Conservation (phyloP, 2,329 filamentous ascomycete species). For the Phaeosphaeriaceae sp. region DNA sequence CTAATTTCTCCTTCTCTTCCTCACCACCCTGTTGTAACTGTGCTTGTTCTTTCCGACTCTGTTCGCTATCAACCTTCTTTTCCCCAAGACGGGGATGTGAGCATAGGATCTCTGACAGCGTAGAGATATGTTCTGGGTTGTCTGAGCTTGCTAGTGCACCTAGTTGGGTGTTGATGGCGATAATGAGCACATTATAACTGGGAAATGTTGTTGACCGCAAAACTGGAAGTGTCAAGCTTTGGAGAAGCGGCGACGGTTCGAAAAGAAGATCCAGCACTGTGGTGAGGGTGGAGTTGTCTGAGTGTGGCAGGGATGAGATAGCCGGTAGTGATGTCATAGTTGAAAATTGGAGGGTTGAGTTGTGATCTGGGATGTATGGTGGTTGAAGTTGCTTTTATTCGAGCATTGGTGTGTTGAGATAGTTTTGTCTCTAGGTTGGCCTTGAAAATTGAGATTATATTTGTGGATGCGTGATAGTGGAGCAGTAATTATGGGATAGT, state of each 20-base stretch:
- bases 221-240: constrained; percentile 71
- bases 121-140: constrained; percentile 57
- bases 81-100: constrained; percentile 85
- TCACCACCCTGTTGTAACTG: constrained; percentile 63
- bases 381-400: not conserved
- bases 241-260: constrained; percentile 78
- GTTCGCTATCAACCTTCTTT: constrained; percentile 79
- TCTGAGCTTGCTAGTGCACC: constrained; percentile 44
- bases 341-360: not conserved
- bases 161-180: constrained; percentile 68
- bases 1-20: constrained; percentile 65
- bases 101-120: constrained; percentile 74
- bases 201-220: constrained; percentile 66
- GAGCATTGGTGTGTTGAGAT: too few relatives aligned
- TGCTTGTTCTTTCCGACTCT: constrained; percentile 83
- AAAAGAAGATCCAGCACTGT: constrained; percentile 78
- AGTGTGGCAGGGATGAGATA: constrained; percentile 61
- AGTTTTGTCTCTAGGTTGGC: too few relatives aligned
- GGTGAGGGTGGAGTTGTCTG: constrained; percentile 62
- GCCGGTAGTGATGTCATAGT: constrained; percentile 60
- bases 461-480: too few relatives aligned
- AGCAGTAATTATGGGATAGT: too few relatives aligned
- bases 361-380: not conserved
- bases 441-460: too few relatives aligned
- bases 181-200: constrained; percentile 74